Percentiles rank a stretch among this genome's conserved stretches.
Conservation (phyloP, 306 rosid genomes). For the Dryas alaskensis region DNA sequence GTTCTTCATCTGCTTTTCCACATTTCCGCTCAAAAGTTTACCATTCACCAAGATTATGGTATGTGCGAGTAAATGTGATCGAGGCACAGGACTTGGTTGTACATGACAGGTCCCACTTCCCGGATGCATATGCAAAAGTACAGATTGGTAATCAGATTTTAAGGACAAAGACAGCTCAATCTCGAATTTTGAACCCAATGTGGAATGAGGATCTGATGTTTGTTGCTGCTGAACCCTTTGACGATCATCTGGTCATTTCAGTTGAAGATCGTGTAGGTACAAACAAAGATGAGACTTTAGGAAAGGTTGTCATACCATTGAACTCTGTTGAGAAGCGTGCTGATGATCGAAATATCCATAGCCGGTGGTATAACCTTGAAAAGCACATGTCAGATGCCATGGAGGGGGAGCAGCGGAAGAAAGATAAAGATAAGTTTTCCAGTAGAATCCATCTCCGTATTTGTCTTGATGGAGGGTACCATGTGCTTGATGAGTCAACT, state of each 20-base stretch:
- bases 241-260: constrained; percentile 58
- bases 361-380: constrained; percentile 58
- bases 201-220: constrained; percentile 72
- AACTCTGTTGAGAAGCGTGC: constrained; percentile 55
- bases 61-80: constrained; percentile 61
- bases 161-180: constrained; percentile 57
- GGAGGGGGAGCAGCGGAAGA: constrained; percentile 51
- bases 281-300: constrained; percentile 79
- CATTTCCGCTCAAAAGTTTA: constrained; percentile 79
- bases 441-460: constrained; percentile 59
- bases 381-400: constrained; percentile 68
- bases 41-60: constrained; percentile 82
- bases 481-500: constrained; percentile 88
- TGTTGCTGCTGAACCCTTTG: constrained; percentile 92
- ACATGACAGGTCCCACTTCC: constrained; percentile 59
- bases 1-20: constrained; percentile 29
- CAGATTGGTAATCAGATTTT: constrained; percentile 64
- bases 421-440: constrained; percentile 56
- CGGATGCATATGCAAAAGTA: constrained; percentile 67
- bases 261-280: constrained; percentile 69
- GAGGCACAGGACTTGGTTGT: constrained; percentile 85
- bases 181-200: constrained; percentile 42
- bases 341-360: constrained; percentile 47
- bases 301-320: constrained; percentile 53
- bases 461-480: constrained; percentile 92